Conservation (phyloP, 371 early-diverging fungal species). For the Blakeslea trispora region DNA sequence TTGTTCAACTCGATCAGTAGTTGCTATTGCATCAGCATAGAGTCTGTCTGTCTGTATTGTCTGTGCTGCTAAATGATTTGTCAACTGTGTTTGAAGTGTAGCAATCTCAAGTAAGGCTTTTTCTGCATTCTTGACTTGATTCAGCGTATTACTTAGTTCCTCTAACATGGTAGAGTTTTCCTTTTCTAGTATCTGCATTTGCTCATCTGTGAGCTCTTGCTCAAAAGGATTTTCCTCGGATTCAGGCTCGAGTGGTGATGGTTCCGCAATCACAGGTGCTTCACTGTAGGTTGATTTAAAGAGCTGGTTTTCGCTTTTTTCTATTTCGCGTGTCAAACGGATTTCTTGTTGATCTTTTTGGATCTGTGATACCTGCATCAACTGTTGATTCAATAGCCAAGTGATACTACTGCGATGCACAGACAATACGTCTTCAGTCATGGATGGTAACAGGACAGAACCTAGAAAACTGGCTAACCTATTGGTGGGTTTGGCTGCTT, state of each 20-base stretch:
- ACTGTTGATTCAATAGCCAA: conserved; percentile 55
- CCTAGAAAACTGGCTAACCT: conserved; percentile 28
- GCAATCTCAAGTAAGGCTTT: conserved; percentile 71
- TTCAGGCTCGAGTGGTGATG: conserved; percentile 3
- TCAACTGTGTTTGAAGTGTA: conserved; percentile 61
- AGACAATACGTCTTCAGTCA: conserved; percentile 41
- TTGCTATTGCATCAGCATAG: conserved; percentile 67
- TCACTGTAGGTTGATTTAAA: conserved; percentile 13
- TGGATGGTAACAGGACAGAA: conserved; percentile 10
- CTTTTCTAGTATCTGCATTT: conserved; percentile 58
- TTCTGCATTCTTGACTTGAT: conserved; percentile 66
- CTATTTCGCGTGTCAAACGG: conserved; percentile 50
- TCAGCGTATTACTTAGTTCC: conserved; percentile 62
- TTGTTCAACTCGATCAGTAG: conserved; percentile 56
- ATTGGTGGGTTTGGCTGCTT: conserved; percentile 15
- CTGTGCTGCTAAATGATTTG: conserved; percentile 66
- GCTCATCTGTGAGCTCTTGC: conserved; percentile 51
- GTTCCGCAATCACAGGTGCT: neutral
- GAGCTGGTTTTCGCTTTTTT: conserved; percentile 53
- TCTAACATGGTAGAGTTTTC: conserved; percentile 64
- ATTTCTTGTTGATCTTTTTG: conserved; percentile 61
- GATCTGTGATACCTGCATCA: conserved; percentile 52
- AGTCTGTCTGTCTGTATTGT: conserved; percentile 68
- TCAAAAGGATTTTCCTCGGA: conserved; percentile 13
- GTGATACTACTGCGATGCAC: conserved; percentile 54